Evolutionary conservation across 2,329 filamentous ascomycete species (phyloP), one percentile per base, ranked within the genome.

Genomic region (Fusarium camptoceras): DNA sequence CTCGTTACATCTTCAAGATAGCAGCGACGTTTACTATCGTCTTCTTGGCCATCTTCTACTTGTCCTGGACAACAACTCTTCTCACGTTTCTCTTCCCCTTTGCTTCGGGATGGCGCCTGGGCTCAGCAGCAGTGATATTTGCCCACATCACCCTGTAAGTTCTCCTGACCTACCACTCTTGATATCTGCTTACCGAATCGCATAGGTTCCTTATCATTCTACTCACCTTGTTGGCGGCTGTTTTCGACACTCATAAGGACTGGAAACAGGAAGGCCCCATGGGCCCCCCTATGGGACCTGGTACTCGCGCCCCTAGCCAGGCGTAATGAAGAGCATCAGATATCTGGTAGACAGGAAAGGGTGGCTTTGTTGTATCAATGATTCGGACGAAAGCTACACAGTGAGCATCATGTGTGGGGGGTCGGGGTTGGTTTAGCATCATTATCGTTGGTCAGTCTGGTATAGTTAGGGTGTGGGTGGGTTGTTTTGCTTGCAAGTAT

Each of bases 61-160:
- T 50, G n/a, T 27, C 53, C 30, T 73, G 64, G 60, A 18, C 28
- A 18, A 20, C n/a, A 34, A 15, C 30, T 15, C 4, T 27, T n/a
- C 3, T 11, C 18, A 47, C 50, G 15, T 73, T 73, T 39, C 2
- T 6, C 12, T 12, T 42, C 20, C 44, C 54, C 30, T 55, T 20
- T 28, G 8, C 20, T 16, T 9, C n/a, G 3, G 6, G 14, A 2
- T 59, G 55, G 42, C 9, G 8, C 12, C 18, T 31, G 12, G 50
- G 55, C 37, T 50, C 39, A 18, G 46, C 53, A 20, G 62, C 74
- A n/a, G 54, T 68, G 28, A 15, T 60, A 18, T 27, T 73, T 56
- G 57, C 50, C 14, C 69, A 77, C 42, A 15, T 76, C 42, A 73
- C 68, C 42, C 6, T 78, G 76, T 78, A 64, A 68, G 75, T 71